A percentile compares a stretch with the other conserved stretches of the same genome.
These are phyloP conservation scores for Russula griseocarnosa DNA, from an alignment of 768 basidiomycete species.

Conservation along the genomic window DNA sequence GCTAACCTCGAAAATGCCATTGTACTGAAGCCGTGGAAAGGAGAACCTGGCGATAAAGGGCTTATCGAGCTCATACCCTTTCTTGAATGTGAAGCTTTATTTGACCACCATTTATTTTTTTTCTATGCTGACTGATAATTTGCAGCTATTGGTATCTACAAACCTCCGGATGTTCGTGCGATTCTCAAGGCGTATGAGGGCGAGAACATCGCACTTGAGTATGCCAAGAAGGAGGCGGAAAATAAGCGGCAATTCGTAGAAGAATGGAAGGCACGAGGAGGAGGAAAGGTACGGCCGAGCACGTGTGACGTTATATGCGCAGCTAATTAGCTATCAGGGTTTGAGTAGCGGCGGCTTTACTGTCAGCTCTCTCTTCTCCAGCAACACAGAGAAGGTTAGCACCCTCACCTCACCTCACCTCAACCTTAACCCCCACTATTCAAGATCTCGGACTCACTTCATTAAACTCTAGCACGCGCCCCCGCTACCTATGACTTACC, in stretches of 20 bases:
- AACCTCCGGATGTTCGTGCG: slow-evolving; percentile 80
- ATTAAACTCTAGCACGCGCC: slow-evolving; percentile 29
- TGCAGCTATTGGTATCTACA: slow-evolving; percentile 88
- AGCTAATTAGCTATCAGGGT: slow-evolving; percentile 33
- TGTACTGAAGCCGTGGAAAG: slow-evolving; percentile 81
- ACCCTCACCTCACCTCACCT: background rate
- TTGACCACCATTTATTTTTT: background rate
- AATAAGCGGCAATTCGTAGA: slow-evolving; percentile 72
- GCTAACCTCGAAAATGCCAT: slow-evolving; percentile 89
- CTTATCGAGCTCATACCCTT: slow-evolving; percentile 94
- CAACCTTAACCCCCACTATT: background rate
- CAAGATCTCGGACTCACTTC: background rate
- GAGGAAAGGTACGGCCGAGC: slow-evolving; percentile 20
- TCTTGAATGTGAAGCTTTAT: slow-evolving; percentile 68
- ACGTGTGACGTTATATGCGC: background rate
- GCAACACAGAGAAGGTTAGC: slow-evolving; percentile 35
- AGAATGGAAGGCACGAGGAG: slow-evolving; percentile 62
- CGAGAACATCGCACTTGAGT: slow-evolving; percentile 86
- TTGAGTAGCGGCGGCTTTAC: slow-evolving; percentile 42
- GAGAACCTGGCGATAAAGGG: slow-evolving; percentile 67
- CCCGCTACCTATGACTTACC: slow-evolving; percentile 46
- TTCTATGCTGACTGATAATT: background rate
- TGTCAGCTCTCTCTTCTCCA: slow-evolving; percentile 43
- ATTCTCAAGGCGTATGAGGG: slow-evolving; percentile 81
- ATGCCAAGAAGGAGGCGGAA: slow-evolving; percentile 82